These are phyloP conservation scores for Populus tomentosa DNA, from an alignment of 441 rosid genomes.

Conservation along the genomic window DNA sequence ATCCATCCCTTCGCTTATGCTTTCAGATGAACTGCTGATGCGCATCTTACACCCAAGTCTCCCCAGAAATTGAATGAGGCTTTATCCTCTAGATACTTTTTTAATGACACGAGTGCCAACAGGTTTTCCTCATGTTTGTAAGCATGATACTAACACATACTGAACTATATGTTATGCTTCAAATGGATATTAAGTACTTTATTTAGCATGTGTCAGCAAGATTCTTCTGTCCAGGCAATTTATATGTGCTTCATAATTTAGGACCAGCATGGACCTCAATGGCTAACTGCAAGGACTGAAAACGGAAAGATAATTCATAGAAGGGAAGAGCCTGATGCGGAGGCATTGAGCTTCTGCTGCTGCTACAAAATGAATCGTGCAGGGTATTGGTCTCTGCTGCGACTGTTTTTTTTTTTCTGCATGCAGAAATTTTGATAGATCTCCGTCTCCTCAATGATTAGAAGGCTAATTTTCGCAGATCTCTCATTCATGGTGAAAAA, in stretches of 20 bases:
- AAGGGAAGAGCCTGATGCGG: neutral
- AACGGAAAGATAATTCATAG: neutral
- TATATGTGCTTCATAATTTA: neutral
- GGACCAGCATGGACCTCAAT: conserved; percentile 10
- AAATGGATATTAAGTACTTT: neutral
- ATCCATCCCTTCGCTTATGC: neutral
- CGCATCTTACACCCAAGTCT: neutral
- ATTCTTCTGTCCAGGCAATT: neutral
- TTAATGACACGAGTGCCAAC: neutral
- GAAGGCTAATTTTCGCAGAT: conserved; percentile 9
- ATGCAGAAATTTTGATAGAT: conserved; percentile 25
- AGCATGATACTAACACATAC: neutral
- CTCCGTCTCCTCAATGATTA: neutral
- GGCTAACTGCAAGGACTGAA: neutral
- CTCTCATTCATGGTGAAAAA: neutral
- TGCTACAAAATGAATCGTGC: neutral
- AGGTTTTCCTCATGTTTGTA: neutral
- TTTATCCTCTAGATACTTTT: neutral
- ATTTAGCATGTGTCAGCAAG: neutral
- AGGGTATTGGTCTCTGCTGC: conserved; percentile 4
- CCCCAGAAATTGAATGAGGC: neutral
- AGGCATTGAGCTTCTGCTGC: neutral
- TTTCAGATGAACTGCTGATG: neutral
- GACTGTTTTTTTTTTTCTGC: neutral
- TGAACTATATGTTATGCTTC: neutral